Percentiles rank a stretch among this genome's conserved stretches.
Evolutionary conservation across 2,329 filamentous ascomycete genomes (phyloP).

Genomic region (Aspergillus pseudoviridinutans): DNA sequence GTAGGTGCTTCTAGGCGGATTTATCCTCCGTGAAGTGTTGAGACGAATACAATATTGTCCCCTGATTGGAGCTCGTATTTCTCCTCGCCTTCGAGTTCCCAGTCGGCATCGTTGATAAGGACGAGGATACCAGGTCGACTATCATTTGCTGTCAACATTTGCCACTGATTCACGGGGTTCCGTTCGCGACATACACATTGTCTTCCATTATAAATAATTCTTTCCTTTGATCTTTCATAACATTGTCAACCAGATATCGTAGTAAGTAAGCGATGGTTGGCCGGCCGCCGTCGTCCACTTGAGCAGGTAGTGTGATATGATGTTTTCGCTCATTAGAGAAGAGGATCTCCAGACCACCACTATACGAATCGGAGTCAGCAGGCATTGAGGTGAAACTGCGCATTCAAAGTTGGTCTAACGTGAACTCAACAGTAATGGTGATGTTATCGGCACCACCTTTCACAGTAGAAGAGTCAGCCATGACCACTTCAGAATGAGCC

Average conservation of each 20-base stretch:
- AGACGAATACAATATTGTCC: constrained; percentile 94
- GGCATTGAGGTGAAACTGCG: neutral
- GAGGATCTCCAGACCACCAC: constrained; percentile 90
- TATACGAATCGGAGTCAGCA: constrained; percentile 31
- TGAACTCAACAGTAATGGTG: constrained; percentile 69
- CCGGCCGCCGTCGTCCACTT: constrained; percentile 55
- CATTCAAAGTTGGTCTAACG: constrained; percentile 44
- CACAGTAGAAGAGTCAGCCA: constrained; percentile 4
- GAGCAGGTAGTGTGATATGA: constrained; percentile 62
- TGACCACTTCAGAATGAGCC: constrained; percentile 4
- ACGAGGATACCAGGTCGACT: constrained; percentile 95
- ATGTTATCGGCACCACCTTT: constrained; percentile 34
- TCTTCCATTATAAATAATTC: constrained; percentile 87
- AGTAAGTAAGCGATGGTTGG: constrained; percentile 74
- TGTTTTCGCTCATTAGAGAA: constrained; percentile 80
- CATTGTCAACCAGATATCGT: constrained; percentile 69
- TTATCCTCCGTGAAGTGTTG: constrained; percentile 88
- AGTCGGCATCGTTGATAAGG: constrained; percentile 95
- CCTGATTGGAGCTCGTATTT: constrained; percentile 75
- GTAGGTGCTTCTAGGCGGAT: constrained; percentile 1
- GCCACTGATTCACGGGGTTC: neutral
- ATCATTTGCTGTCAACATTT: constrained; percentile 17
- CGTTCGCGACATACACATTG: constrained; percentile 66
- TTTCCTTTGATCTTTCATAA: constrained; percentile 80
- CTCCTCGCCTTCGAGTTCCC: constrained; percentile 95